These are phyloP conservation scores for Fusarium torreyae DNA, from an alignment of 2,329 filamentous ascomycete genomes.

Conservation along the genomic window DNA sequence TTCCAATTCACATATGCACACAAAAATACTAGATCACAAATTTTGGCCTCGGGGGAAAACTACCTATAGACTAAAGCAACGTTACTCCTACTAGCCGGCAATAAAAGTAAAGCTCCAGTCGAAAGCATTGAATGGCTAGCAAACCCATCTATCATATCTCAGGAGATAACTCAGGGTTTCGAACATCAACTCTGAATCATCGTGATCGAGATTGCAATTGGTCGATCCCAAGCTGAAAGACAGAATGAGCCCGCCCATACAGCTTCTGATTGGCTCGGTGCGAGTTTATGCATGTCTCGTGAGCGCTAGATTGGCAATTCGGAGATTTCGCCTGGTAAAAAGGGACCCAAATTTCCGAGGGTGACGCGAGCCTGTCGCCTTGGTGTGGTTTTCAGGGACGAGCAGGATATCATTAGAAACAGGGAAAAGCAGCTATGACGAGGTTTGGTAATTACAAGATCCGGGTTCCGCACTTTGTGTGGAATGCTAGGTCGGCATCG, in stretches of 20 bases:
- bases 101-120: background rate
- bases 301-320: conserved; percentile 40
- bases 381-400: background rate
- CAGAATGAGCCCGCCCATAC: conserved; percentile 23
- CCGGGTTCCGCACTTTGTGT: conserved; percentile 7
- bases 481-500: conserved; percentile 22
- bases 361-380: conserved; percentile 26
- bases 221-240: conserved; percentile 12
- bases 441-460: conserved; percentile 6
- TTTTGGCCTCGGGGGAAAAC: too few species aligned
- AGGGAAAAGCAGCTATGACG: conserved; percentile 35
- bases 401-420: conserved; percentile 19
- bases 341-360: conserved; percentile 47
- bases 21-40: too few species aligned
- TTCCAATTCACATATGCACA: too few species aligned
- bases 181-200: conserved; percentile 2
- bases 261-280: conserved; percentile 37
- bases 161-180: background rate
- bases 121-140: background rate
- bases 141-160: background rate
- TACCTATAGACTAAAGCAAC: background rate
- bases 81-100: background rate
- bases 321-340: conserved; percentile 43
- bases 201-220: conserved; percentile 30
- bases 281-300: conserved; percentile 29